Conservation (phyloP, 176 grass and related monocot genomes). For the Puya raimondii region DNA sequence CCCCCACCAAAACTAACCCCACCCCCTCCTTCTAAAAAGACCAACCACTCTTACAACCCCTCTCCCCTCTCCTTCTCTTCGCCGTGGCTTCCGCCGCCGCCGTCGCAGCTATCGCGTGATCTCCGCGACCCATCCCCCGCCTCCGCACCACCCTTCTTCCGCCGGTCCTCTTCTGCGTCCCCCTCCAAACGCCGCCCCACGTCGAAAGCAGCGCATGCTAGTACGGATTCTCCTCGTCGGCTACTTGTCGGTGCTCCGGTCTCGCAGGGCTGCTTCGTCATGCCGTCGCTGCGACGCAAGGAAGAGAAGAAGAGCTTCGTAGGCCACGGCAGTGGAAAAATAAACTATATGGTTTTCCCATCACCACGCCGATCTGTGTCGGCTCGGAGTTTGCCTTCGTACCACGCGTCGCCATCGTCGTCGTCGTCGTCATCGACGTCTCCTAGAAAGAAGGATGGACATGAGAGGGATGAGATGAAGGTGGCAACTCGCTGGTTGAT, state of each 20-base stretch:
- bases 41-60: conserved; percentile 16
- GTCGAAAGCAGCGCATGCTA: not conserved
- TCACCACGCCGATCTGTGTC: conserved; percentile 18
- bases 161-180: conserved; percentile 28
- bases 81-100: not conserved
- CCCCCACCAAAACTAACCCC: conserved; percentile 34
- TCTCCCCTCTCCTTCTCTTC: not conserved
- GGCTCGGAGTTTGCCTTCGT: conserved; percentile 16
- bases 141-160: conserved; percentile 16
- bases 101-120: not conserved
- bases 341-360: not conserved
- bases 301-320: conserved; percentile 19
- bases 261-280: conserved; percentile 32
- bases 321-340: conserved; percentile 2
- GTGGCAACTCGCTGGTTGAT: conserved; percentile 32
- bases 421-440: too few relatives aligned
- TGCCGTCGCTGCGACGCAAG: conserved; percentile 27
- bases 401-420: not conserved
- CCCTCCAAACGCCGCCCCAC: conserved; percentile 14
- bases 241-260: not conserved
- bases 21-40: conserved; percentile 37
- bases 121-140: conserved; percentile 17
- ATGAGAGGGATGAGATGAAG: conserved; percentile 20
- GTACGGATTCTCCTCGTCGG: not conserved
- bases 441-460: too few relatives aligned